These are phyloP conservation scores for Leccinum subrobustum DNA, from an alignment of 1,284 basidiomycete genomes.

Conservation along the genomic window DNA sequence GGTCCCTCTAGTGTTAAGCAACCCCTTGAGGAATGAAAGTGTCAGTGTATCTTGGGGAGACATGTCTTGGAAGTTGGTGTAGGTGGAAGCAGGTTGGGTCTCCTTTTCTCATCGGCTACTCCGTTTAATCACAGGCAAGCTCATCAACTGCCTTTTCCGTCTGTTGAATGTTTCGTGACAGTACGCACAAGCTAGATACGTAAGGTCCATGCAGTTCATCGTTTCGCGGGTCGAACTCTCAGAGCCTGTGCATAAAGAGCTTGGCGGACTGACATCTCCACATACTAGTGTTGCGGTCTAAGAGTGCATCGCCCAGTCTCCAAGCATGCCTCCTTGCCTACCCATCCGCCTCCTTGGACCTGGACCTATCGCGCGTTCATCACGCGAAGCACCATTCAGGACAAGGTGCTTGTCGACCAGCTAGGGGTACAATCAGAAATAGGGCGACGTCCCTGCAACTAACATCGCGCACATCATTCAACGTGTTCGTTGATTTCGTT, in stretches of 20 bases:
- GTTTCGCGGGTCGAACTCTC: background rate
- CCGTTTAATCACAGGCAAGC: background rate
- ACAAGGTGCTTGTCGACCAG: conserved; percentile 69
- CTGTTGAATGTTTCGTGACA: background rate
- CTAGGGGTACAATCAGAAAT: conserved; percentile 35
- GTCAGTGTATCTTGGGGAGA: conserved; percentile 1
- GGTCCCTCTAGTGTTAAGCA: background rate
- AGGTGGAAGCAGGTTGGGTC: background rate
- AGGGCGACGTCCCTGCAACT: background rate
- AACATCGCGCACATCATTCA: conserved; percentile 79
- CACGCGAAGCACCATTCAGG: conserved; percentile 42
- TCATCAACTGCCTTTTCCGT: background rate
- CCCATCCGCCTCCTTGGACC: conserved; percentile 48
- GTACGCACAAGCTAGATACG: background rate
- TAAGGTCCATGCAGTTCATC: background rate
- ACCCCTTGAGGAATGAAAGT: background rate
- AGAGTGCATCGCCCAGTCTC: conserved; percentile 47
- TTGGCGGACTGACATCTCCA: background rate
- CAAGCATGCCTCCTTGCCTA: conserved; percentile 40
- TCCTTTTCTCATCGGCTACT: conserved; percentile 5
- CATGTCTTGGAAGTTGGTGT: conserved; percentile 1
- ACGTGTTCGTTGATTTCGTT: conserved; percentile 82
- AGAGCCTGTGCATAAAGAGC: background rate
- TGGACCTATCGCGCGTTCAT: conserved; percentile 41
- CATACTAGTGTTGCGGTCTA: conserved; percentile 11